Percentiles rank a stretch among this genome's conserved stretches.
phyloP scores from a whole-genome alignment of 202 grass and related monocot genomes.

The Saccharum hybrid region DNA sequence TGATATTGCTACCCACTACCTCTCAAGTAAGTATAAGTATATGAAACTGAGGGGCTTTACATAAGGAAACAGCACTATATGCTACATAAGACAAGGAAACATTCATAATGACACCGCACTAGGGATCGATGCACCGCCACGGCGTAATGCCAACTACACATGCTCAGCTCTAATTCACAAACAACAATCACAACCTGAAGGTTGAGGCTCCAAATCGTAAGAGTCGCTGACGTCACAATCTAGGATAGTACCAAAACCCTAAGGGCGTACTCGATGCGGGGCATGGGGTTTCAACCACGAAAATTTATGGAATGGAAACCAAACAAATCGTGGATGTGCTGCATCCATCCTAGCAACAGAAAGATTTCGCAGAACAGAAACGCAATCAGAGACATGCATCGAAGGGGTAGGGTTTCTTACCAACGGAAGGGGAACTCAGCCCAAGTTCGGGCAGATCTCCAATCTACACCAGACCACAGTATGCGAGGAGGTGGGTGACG shows the following conservation, averaged over 20 bases:
- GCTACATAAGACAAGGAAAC: background rate
- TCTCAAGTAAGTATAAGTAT: background rate
- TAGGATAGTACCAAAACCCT: no score
- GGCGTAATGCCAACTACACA: background rate
- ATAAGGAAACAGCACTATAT: background rate
- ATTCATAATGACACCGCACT: background rate
- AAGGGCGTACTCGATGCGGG: no score
- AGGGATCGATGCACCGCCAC: background rate
- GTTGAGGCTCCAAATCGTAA: background rate
- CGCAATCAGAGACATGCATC: background rate
- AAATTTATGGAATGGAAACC: background rate
- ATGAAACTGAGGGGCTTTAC: background rate
- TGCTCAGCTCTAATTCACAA: background rate
- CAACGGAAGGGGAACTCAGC: background rate
- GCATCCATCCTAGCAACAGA: background rate
- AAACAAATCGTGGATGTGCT: background rate
- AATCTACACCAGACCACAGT: no score
- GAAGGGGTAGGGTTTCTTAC: conserved; percentile 32
- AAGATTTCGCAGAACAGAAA: background rate
- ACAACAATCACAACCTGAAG: background rate
- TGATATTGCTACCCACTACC: background rate
- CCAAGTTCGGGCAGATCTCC: background rate
- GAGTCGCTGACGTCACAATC: background rate
- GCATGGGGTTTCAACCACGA: background rate
- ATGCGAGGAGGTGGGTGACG: background rate